Percentiles rank a stretch among this genome's conserved stretches.
Evolutionary conservation across 495 filamentous ascomycete genomes (phyloP).

Genomic region (Aspergillus haitiensis): DNA sequence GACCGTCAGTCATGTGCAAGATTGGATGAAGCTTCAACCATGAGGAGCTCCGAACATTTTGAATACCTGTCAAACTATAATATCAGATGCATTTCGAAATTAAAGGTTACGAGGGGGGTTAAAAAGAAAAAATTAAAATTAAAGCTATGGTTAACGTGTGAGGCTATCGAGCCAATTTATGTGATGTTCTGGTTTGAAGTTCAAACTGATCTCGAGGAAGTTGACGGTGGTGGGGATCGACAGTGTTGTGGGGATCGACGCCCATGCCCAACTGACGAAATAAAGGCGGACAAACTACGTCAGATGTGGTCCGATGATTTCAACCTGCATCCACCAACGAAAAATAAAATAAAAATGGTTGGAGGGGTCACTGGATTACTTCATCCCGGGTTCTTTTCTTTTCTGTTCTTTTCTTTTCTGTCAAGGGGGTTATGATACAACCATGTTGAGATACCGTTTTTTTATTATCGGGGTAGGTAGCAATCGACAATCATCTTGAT

Average conservation of each 20-base stretch:
- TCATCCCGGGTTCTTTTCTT: slow-evolving; percentile 5
- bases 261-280: slow-evolving; percentile 12
- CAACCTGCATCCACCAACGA: slow-evolving; percentile 22
- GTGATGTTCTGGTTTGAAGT: background rate
- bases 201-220: background rate
- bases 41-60: background rate
- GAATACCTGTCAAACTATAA: background rate
- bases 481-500: too few relatives aligned
- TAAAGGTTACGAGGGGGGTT: background rate
- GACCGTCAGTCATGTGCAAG: background rate
- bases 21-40: background rate
- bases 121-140: background rate
- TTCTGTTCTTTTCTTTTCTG: background rate
- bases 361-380: background rate
- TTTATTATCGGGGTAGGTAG: too few relatives aligned
- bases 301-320: slow-evolving; percentile 30
- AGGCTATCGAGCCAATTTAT: slow-evolving; percentile 1
- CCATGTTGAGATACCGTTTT: too few relatives aligned
- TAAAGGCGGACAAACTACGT: slow-evolving; percentile 22
- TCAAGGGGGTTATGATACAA: background rate
- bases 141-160: background rate
- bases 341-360: background rate
- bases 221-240: slow-evolving; percentile 1
- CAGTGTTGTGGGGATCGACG: slow-evolving; percentile 18
- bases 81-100: background rate